Evolutionary conservation across 805 yeast genomes (phyloP).

Genomic region (Pichia exigua): DNA sequence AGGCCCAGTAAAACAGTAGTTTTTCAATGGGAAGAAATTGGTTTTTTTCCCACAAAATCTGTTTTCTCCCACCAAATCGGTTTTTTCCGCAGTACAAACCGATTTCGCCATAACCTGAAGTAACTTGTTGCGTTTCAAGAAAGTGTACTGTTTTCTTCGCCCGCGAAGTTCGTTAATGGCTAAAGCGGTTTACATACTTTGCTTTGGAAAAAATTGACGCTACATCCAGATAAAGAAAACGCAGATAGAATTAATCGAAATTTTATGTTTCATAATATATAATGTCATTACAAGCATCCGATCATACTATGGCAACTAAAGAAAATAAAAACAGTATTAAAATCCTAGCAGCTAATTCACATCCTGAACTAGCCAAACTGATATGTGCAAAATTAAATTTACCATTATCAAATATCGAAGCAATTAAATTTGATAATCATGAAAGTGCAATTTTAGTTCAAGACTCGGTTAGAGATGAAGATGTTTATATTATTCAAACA

Average conservation of each 20-base stretch:
- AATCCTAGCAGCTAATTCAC: constrained; percentile 62
- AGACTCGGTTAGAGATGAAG: constrained; percentile 87
- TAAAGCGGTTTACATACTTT: too few relatives aligned
- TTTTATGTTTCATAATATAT: not conserved
- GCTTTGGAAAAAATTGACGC: not conserved
- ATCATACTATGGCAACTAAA: constrained; percentile 24
- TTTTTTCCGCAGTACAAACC: too few relatives aligned
- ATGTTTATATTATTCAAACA: constrained; percentile 76
- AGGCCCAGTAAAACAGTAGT: too few relatives aligned
- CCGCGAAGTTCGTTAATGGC: too few relatives aligned
- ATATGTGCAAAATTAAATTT: constrained; percentile 63
- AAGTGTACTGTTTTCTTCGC: too few relatives aligned
- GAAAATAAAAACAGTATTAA: constrained; percentile 39
- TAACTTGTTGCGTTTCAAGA: too few relatives aligned
- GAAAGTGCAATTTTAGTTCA: constrained; percentile 87
- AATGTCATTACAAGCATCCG: not conserved
- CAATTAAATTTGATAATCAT: constrained; percentile 76
- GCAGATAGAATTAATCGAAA: too few relatives aligned
- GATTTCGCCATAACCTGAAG: too few relatives aligned
- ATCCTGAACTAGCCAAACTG: constrained; percentile 69
- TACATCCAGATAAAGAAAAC: not conserved
- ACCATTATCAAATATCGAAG: constrained; percentile 65
- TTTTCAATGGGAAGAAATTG: too few relatives aligned
- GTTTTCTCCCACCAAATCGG: too few relatives aligned
- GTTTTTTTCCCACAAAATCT: too few relatives aligned